These are phyloP conservation scores for Hibiscus trionum DNA, from an alignment of 345 rosid species.

Conservation along the genomic window DNA sequence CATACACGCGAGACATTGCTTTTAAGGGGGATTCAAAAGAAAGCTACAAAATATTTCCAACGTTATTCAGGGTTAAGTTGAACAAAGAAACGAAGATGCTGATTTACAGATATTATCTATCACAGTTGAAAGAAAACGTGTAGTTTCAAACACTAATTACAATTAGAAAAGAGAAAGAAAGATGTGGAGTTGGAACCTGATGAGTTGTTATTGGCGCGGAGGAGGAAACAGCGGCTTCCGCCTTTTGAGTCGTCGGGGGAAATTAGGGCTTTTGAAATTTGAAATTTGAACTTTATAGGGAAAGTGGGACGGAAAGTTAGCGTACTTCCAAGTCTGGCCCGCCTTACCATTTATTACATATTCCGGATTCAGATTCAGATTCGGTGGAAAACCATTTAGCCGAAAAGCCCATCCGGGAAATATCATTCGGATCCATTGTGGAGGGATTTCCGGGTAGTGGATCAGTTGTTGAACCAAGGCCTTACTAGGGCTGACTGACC, in stretches of 20 bases:
- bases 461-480: not conserved
- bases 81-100: not conserved
- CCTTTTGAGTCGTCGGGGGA: not conserved
- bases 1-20: conserved; percentile 66
- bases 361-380: not conserved
- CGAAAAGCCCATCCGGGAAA: not conserved
- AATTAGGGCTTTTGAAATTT: not conserved
- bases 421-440: not conserved
- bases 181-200: conserved; percentile 10
- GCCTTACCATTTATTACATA: not conserved
- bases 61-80: not conserved
- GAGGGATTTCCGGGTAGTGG: not conserved
- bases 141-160: too few relatives aligned
- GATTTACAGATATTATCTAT: not conserved
- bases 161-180: not conserved
- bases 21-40: not conserved
- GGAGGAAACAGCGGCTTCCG: not conserved
- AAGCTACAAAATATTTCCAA: conserved; percentile 17
- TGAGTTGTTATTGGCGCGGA: not conserved
- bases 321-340: not conserved
- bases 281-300: not conserved
- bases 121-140: not conserved
- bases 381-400: not conserved
- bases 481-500: too few relatives aligned
- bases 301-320: not conserved